Conservation (phyloP, 176 grass and related monocot genomes). For the Raddia guianensis region DNA sequence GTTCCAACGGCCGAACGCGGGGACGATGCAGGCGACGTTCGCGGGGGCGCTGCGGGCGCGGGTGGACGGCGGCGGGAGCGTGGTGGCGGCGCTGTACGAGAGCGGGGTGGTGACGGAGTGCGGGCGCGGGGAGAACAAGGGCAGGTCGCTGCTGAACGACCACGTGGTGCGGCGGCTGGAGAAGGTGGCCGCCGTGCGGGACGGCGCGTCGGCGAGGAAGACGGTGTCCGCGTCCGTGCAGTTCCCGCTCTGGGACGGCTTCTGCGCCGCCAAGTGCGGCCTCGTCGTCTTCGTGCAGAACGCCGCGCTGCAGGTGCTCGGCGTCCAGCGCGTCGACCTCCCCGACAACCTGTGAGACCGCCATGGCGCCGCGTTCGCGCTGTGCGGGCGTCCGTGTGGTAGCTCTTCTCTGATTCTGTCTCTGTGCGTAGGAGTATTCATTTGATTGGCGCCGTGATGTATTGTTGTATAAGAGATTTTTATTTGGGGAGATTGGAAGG, state of each 20-base stretch:
- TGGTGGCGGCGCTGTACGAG: slow-evolving; percentile 85
- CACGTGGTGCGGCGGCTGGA: slow-evolving; percentile 83
- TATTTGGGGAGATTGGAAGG: not conserved
- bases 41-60: slow-evolving; percentile 59
- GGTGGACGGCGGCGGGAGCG: slow-evolving; percentile 67
- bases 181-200: slow-evolving; percentile 65
- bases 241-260: slow-evolving; percentile 80
- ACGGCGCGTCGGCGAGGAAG: slow-evolving; percentile 71
- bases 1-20: slow-evolving; percentile 56
- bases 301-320: slow-evolving; percentile 64
- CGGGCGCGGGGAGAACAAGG: slow-evolving; percentile 82
- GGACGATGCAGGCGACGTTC: slow-evolving; percentile 76
- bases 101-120: slow-evolving; percentile 78
- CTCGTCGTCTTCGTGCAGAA: slow-evolving; percentile 89
- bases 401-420: too few relatives aligned
- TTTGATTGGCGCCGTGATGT: not conserved
- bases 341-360: slow-evolving; percentile 64
- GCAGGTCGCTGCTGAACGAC: slow-evolving; percentile 72
- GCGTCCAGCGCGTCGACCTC: slow-evolving; percentile 77
- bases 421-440: too few relatives aligned
- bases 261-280: slow-evolving; percentile 70
- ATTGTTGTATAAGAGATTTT: not conserved
- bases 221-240: slow-evolving; percentile 60
- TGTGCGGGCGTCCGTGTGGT: too few relatives aligned
- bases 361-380: not conserved